Base-by-base conservation (phyloP, 2,329 filamentous ascomycete genomes). In the Fusarium ambrosium region DNA sequence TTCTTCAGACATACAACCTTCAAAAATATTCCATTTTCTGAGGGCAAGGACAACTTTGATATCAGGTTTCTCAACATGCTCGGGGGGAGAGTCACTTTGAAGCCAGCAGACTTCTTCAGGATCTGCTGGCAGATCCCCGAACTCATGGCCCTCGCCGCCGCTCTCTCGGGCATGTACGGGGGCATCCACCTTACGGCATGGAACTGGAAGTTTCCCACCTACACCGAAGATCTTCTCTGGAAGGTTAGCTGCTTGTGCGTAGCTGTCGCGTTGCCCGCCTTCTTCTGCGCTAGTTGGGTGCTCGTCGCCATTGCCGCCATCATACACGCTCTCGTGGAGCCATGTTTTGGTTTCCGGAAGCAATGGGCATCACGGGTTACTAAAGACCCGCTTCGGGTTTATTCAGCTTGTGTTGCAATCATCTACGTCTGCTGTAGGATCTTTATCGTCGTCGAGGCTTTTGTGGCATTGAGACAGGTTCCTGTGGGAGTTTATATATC, bases 401-500 rank as follows among this genome's bases (percentile, higher is more conserved):
- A 51, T 9, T 51, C 45, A 24, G 45, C 45, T 7, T 53, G 27
- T 53, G 48, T 20, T 32, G 48, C 24, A 32, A 14, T 53, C 22
- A 5, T 20, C 3, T 53, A 51, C 9, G 3, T 51, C 22, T 27
- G 22, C 6, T 58, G 24, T 8, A 68, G 62, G 20, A 27, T 60
- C 11, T 65, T 60, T n/a, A 55, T 68, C 18, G 37, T 65, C 16
- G 43, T 53, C 2, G 62, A 68, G 41, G 53, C 62, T 10, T 65
- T 65, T 16, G 29, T 53, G 1, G 53, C 62, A 16, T 32, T 65
- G 53, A 60, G 61, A 10, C 62, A 68, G 6, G 66, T 65, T 4
- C 66, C 66, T 60, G 24, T 55, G 13, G 66, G 66, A 13, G 62
- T 60, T 1, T 60, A 64, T 16, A 29, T 65, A 32, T 64, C 66